These are phyloP conservation scores for Botrytis aclada DNA, from an alignment of 2,329 filamentous ascomycete genomes.

Conservation along the genomic window DNA sequence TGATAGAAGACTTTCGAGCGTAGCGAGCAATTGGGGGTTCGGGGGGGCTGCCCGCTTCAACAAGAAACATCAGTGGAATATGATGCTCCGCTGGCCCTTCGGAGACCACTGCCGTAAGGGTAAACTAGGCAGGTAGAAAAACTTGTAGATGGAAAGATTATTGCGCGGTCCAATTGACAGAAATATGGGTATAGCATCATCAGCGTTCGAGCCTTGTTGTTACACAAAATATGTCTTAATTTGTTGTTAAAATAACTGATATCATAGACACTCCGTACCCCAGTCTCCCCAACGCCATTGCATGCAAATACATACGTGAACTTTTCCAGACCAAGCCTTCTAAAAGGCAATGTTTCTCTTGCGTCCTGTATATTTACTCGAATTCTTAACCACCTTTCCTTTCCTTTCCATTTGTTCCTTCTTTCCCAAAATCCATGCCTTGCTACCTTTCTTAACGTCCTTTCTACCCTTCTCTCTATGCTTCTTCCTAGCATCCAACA, in stretches of 20 bases:
- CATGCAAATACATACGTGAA: constrained; percentile 24
- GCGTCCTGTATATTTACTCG: constrained; percentile 89
- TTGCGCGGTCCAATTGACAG: not conserved
- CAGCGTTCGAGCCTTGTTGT: not conserved
- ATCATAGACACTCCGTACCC: constrained; percentile 23
- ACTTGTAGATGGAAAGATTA: not conserved
- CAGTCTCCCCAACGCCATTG: constrained; percentile 31
- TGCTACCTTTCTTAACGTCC: constrained; percentile 74
- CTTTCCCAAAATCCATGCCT: constrained; percentile 79
- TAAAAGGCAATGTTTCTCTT: constrained; percentile 80
- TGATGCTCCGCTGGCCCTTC: not conserved
- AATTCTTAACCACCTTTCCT: constrained; percentile 89
- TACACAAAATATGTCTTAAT: not conserved
- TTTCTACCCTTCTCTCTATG: constrained; percentile 47
- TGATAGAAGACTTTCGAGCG: not conserved
- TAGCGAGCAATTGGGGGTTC: not conserved
- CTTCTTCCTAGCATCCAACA: constrained; percentile 65
- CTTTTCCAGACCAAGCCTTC: constrained; percentile 11
- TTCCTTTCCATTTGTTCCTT: constrained; percentile 93
- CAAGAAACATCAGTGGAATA: not conserved
- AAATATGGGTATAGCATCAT: not conserved
- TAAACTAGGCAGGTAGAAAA: not conserved
- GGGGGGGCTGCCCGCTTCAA: not conserved
- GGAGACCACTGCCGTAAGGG: not conserved
- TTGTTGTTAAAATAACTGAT: constrained; percentile 9